A percentile compares a stretch with the other conserved stretches of the same genome.
phyloP scores from a whole-genome alignment of 1,139 yeast genomes.

The Yamadazyma mexicana region DNA sequence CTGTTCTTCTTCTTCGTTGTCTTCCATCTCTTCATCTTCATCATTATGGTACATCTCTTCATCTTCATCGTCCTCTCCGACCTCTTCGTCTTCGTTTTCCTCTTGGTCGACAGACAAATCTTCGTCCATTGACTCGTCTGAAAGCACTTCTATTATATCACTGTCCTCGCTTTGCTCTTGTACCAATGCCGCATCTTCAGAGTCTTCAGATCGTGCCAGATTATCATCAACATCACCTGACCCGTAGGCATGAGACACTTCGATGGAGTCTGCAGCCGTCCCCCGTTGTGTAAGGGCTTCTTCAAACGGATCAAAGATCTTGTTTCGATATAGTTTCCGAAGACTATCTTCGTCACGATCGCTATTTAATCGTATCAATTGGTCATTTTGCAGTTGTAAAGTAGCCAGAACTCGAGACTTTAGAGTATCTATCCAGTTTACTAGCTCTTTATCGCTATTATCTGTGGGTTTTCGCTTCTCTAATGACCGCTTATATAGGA shows the following conservation, averaged over 20 bases:
- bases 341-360: constrained; percentile 30
- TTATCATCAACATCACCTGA: too few relatives aligned
- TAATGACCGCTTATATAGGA: background rate
- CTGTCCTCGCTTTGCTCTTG: constrained; percentile 7
- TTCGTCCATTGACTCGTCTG: constrained; percentile 11
- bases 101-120: too few relatives aligned
- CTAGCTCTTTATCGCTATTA: constrained; percentile 26
- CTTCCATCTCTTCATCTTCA: constrained; percentile 8
- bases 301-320: constrained; percentile 27
- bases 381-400: constrained; percentile 37
- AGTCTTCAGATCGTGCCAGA: too few relatives aligned
- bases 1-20: constrained; percentile 8
- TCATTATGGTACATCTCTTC: too few relatives aligned
- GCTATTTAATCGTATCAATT: constrained; percentile 32
- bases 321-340: constrained; percentile 24
- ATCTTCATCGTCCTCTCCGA: constrained; percentile 9
- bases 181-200: constrained; percentile 7
- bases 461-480: background rate
- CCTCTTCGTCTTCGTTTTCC: constrained; percentile 12
- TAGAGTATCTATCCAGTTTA: constrained; percentile 53
- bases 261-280: too few relatives aligned
- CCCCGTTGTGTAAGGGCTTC: too few relatives aligned
- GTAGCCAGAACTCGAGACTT: constrained; percentile 42
- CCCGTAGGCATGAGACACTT: too few relatives aligned
- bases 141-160: constrained; percentile 1